phyloP scores from a whole-genome alignment of 345 rosid species.

The Aquilaria yunnanensis region DNA sequence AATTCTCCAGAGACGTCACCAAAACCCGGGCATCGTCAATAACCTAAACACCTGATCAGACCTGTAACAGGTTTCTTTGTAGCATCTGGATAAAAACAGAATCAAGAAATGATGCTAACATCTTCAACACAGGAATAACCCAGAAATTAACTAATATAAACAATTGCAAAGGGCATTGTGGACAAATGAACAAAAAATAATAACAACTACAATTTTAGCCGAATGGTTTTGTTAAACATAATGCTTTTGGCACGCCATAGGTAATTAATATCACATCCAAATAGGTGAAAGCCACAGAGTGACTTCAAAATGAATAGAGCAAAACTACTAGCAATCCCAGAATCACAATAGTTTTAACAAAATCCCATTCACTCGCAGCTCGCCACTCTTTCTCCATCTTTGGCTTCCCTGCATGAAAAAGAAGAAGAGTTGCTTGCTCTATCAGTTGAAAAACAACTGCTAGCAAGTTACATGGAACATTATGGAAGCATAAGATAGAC shows the following conservation, averaged over 20 bases:
- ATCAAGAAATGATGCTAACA: no score
- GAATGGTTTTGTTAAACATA: slow-evolving; percentile 27
- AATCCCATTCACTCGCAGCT: slow-evolving; percentile 14
- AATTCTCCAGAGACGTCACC: no score
- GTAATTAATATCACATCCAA: slow-evolving; percentile 9
- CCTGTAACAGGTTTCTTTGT: no score
- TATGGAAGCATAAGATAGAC: no score
- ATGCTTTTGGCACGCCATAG: slow-evolving; percentile 21
- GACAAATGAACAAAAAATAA: not conserved
- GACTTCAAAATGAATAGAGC: slow-evolving; percentile 22
- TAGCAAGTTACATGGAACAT: no score
- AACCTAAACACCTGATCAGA: no score
- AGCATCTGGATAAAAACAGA: no score
- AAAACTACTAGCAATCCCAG: slow-evolving; percentile 16
- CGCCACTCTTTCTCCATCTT: slow-evolving; percentile 17
- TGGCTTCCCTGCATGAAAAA: slow-evolving; percentile 21
- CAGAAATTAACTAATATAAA: not conserved
- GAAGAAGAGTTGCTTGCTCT: no score
- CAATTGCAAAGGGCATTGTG: slow-evolving; percentile 11
- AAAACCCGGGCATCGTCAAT: no score
- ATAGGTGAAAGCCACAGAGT: slow-evolving; percentile 17
- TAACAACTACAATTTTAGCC: slow-evolving; percentile 8
- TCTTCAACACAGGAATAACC: no score
- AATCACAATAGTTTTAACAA: slow-evolving; percentile 13
- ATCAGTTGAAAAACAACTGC: no score